phyloP scores from a whole-genome alignment of 2,329 filamentous ascomycete species.

The Pseudogymnoascus sp. region DNA sequence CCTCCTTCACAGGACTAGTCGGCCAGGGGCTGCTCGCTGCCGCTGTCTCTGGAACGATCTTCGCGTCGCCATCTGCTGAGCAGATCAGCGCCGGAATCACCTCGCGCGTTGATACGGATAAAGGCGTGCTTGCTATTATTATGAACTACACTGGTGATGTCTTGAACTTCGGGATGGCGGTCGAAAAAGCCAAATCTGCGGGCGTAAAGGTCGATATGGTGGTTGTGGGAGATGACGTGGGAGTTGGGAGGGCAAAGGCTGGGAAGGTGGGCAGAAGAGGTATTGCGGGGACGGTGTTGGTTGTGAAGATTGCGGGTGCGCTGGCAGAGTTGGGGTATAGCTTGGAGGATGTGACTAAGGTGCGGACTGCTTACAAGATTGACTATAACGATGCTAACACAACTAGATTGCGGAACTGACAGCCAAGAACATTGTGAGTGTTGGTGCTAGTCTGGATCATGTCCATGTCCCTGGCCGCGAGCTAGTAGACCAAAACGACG shows the following conservation, averaged over 20 bases:
- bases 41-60: conserved; percentile 79
- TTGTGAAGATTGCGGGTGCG: conserved; percentile 85
- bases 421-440: conserved; percentile 70
- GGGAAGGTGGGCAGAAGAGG: conserved; percentile 91
- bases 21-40: conserved; percentile 72
- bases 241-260: conserved; percentile 69
- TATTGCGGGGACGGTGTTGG: conserved; percentile 82
- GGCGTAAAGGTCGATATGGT: conserved; percentile 79
- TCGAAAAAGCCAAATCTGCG: conserved; percentile 80
- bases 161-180: conserved; percentile 86
- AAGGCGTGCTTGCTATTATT: conserved; percentile 78
- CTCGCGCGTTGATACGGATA: conserved; percentile 59
- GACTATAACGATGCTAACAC: background rate
- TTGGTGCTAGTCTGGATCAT: conserved; percentile 78
- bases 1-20: conserved; percentile 78
- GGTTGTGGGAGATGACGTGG: conserved; percentile 85
- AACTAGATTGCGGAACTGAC: conserved; percentile 49
- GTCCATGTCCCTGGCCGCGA: conserved; percentile 85
- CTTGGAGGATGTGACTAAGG: conserved; percentile 62
- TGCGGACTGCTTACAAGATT: conserved; percentile 27
- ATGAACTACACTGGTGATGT: conserved; percentile 94
- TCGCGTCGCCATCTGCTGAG: conserved; percentile 71
- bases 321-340: conserved; percentile 62
- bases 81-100: conserved; percentile 73
- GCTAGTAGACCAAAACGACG: conserved; percentile 41